Evolutionary conservation across 2,329 filamentous ascomycete species (phyloP).

Genomic region (Aspergillus sp.): DNA sequence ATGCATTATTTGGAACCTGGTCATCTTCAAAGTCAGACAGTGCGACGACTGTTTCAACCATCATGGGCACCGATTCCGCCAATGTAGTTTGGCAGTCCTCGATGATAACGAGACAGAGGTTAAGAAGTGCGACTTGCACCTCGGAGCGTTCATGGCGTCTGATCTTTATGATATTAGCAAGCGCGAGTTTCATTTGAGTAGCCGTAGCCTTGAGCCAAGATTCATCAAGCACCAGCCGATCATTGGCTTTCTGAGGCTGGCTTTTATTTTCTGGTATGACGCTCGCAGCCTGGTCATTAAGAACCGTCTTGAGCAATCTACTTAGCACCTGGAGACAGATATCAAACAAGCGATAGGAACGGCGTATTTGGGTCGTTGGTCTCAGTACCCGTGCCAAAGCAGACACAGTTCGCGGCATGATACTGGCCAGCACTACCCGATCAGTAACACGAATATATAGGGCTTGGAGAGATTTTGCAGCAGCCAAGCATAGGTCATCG

Average conservation of each 20-base stretch:
- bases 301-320: conserved; percentile 37
- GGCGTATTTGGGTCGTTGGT: conserved; percentile 58
- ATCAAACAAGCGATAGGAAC: conserved; percentile 61
- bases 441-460: conserved; percentile 64
- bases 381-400: conserved; percentile 71
- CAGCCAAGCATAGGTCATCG: conserved; percentile 65
- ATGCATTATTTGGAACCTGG: conserved; percentile 31
- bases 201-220: conserved; percentile 78
- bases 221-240: conserved; percentile 38
- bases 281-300: conserved; percentile 40
- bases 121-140: conserved; percentile 63
- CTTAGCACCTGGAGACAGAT: conserved; percentile 57
- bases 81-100: conserved; percentile 75
- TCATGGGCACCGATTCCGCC: conserved; percentile 61
- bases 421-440: conserved; percentile 70
- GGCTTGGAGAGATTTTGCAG: conserved; percentile 59
- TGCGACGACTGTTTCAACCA: conserved; percentile 76
- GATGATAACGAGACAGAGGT: conserved; percentile 68
- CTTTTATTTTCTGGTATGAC: conserved; percentile 12
- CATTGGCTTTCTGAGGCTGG: conserved; percentile 22
- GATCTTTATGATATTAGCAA: conserved; percentile 72
- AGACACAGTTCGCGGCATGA: conserved; percentile 84
- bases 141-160: conserved; percentile 65
- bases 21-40: conserved; percentile 52
- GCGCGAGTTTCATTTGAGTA: conserved; percentile 74